These are phyloP conservation scores for Cryptococcus floricola DNA, from an alignment of 1,284 basidiomycete genomes.

Conservation along the genomic window DNA sequence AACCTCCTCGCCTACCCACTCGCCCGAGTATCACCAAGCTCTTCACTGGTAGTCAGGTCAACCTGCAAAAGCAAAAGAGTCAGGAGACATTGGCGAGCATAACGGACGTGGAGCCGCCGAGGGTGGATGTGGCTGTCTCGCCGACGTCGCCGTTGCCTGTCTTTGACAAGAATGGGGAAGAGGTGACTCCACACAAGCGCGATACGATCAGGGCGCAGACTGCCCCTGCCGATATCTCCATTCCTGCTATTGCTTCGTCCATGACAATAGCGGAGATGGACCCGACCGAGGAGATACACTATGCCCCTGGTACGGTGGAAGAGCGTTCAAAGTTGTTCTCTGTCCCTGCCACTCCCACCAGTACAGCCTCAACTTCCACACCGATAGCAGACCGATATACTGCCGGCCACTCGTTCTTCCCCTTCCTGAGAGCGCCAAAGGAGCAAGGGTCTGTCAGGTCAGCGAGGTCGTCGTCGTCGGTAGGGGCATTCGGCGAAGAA, in stretches of 20 bases:
- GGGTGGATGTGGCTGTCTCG: constrained; percentile 25
- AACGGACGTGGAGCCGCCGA: constrained; percentile 16
- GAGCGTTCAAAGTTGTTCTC: constrained; percentile 28
- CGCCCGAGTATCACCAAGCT: constrained; percentile 17
- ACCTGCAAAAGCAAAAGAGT: constrained; percentile 16
- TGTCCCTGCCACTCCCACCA: constrained; percentile 4
- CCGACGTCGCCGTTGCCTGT: constrained; percentile 21
- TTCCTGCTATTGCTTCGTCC: constrained; percentile 1
- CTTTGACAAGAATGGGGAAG: constrained; percentile 11
- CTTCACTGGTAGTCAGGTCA: constrained; percentile 9
- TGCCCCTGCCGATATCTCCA: neutral
- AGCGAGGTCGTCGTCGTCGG: too few relatives aligned
- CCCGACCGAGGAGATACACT: constrained; percentile 25
- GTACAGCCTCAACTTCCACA: constrained; percentile 21
- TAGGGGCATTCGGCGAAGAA: neutral
- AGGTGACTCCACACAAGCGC: neutral
- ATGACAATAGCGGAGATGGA: constrained; percentile 2
- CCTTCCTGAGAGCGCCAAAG: constrained; percentile 19
- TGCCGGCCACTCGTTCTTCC: constrained; percentile 19
- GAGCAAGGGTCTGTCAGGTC: neutral
- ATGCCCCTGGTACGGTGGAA: constrained; percentile 33
- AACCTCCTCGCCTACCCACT: constrained; percentile 6
- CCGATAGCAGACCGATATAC: constrained; percentile 48
- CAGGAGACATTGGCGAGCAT: constrained; percentile 19
- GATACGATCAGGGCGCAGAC: neutral